Base-by-base conservation (phyloP, 768 basidiomycete genomes). In the Neoboletus subvelutipes region DNA sequence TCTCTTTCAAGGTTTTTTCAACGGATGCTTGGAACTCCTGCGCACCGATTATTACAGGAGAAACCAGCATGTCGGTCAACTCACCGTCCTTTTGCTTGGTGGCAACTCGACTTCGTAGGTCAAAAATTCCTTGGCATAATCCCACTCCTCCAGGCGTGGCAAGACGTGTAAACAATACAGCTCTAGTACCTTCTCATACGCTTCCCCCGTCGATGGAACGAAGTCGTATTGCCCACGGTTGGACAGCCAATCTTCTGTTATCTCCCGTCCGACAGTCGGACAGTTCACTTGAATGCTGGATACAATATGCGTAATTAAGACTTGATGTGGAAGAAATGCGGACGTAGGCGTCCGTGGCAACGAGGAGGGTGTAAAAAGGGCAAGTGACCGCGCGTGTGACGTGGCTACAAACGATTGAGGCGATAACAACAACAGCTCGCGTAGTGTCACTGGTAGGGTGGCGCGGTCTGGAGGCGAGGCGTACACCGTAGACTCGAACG, bases 161-260 rank as follows among this genome's bases (percentile, higher is more conserved):
- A 94, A 71, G 36, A 93, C 73, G 56, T 86, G 84, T 17, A 92
- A 74, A 63, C 84, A 85, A 71, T 93, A 94, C 12, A 90, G 69
- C 61, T 92, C 90, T 45, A 93, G 66, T 10, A 91, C 80, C 66
- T 88, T 90, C 53, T 82, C 82, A 62, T 93, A 92, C 18, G 82
- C 85, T 46, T 83, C 82, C 13, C 70, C 76, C 4, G 76, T 75
- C 0, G 75, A 66, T 7, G 59, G 50, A 22, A 58, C 33, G 36
- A 52, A 57, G 42, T 71, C 69, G 17, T 71, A 71, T 33, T 78
- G 77, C 20, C 78, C 78, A 39, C 87, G 74, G 40, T 77, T 77
- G 3, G 86, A 83, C 24, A 94, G 74, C 92, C 92, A 94, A 41
- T 91, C 85, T 67, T 94, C 91, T 20, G 85, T 80, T 48, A 92